Percentiles rank a stretch among this genome's conserved stretches.
These are phyloP conservation scores for Solanum okadae DNA, from an alignment of 257 asterid species.

Conservation along the genomic window DNA sequence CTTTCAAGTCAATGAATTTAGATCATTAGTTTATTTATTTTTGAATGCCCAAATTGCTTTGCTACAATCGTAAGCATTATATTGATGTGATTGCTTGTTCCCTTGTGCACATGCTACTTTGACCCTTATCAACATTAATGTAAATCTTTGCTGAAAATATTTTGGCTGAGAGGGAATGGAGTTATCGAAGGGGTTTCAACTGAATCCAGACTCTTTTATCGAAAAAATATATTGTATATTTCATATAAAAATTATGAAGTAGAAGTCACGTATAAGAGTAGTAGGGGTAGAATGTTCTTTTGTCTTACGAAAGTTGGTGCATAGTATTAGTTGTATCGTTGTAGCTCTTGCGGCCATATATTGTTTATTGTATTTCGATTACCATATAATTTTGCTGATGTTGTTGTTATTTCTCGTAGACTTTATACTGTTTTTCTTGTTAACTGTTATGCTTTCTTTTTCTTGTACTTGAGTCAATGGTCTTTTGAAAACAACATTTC, in stretches of 20 bases:
- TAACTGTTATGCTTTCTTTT: no score
- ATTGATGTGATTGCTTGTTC: not conserved
- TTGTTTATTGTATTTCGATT: no score
- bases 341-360: no score
- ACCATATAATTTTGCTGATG: not conserved
- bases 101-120: not conserved
- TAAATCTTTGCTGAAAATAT: not conserved
- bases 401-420: not conserved
- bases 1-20: no score
- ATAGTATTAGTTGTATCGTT: not conserved
- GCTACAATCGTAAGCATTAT: not conserved
- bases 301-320: not conserved
- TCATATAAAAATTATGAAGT: no score
- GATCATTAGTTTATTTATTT: no score
- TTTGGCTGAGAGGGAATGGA: not conserved
- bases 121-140: not conserved
- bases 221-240: no score
- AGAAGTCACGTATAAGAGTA: no score
- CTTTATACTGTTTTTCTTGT: no score
- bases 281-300: not conserved
- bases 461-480: not conserved
- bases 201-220: no score
- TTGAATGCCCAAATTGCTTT: not conserved
- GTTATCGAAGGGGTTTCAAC: not conserved
- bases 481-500: no score